Evolutionary conservation across 177 flowering plant species (phyloP).

Genomic region (Vitis hybrid): DNA sequence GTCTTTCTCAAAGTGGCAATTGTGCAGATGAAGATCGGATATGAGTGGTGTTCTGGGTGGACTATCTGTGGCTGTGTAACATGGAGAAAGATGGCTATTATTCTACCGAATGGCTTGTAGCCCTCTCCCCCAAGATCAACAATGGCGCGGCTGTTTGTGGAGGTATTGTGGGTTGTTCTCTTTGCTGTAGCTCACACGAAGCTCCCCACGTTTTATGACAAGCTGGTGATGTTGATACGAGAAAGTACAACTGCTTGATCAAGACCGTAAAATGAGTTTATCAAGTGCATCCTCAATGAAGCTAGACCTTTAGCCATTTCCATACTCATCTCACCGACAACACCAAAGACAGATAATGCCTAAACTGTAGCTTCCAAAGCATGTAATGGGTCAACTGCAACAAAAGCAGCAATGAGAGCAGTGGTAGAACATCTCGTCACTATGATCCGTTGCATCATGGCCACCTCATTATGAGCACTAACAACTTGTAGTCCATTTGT

Average conservation of each 20-base stretch:
- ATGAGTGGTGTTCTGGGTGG: too few species aligned
- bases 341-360: slow-evolving; percentile 75
- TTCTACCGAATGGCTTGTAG: too few species aligned
- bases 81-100: too few species aligned
- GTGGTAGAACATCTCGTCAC: slow-evolving; percentile 90
- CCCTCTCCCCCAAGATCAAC: too few species aligned
- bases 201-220: slow-evolving; percentile 17
- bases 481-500: slow-evolving; percentile 73
- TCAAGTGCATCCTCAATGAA: slow-evolving; percentile 78
- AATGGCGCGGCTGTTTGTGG: too few species aligned
- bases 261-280: slow-evolving; percentile 74
- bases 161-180: too few species aligned
- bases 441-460: slow-evolving; percentile 79
- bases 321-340: slow-evolving; percentile 84
- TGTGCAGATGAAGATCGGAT: too few species aligned
- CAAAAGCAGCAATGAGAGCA: slow-evolving; percentile 90
- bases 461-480: slow-evolving; percentile 72
- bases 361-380: slow-evolving; percentile 79
- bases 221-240: slow-evolving; percentile 38
- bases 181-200: too few species aligned
- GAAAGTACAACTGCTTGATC: slow-evolving; percentile 46
- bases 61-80: too few species aligned
- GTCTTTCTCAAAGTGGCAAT: too few species aligned
- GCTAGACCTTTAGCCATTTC: slow-evolving; percentile 79
- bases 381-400: slow-evolving; percentile 59